Evolutionary conservation across 2,329 filamentous ascomycete species (phyloP), one percentile per base, ranked within the genome.

Genomic region (Fusarium concolor): DNA sequence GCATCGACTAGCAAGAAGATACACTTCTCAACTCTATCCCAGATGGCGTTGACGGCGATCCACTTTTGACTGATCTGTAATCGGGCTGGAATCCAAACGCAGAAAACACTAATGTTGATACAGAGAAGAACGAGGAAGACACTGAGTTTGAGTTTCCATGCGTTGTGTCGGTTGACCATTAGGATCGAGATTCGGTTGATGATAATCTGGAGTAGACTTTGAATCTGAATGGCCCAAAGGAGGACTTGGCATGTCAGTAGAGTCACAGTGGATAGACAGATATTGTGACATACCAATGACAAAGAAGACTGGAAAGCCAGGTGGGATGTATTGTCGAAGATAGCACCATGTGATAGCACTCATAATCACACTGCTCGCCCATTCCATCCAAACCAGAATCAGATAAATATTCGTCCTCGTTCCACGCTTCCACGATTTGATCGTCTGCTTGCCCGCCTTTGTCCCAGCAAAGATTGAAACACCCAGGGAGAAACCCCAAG

Each of bases 161-260:
- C 78, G 4, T 77, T 79, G 0, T 67, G 71, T 8, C 77, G 76
- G 56, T 84, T 75, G 7, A 80, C 77, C 42, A 84, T 78, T 9
- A 87, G 79, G 5, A 87, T 77, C 0, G 80, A 77, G 22, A 86
- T 83, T 56, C 85, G 82, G 67, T 87, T 87, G 70, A 86, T 84
- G 72, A 87, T 86, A 45, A 87, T 86, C 65, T 86, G 84, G 47
- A 86, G 82, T 1, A 86, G 73, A 10, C 84, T 78, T 57, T 86
- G 85, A 20, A 86, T 80, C 68, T 84, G 79, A 8, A 83, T 68
- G 10, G 77, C 76, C 82, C 83, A 83, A 6, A 75, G 67, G 6
- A 71, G 38, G 29, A 75, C 73, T 75, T 3, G 0, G 4, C 1
- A 3, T 6, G 18, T 68, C 41, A 68, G 59, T 15, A 7, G 5